Conservation (phyloP, 257 asterid genomes). For the Salvia rosmarinus region DNA sequence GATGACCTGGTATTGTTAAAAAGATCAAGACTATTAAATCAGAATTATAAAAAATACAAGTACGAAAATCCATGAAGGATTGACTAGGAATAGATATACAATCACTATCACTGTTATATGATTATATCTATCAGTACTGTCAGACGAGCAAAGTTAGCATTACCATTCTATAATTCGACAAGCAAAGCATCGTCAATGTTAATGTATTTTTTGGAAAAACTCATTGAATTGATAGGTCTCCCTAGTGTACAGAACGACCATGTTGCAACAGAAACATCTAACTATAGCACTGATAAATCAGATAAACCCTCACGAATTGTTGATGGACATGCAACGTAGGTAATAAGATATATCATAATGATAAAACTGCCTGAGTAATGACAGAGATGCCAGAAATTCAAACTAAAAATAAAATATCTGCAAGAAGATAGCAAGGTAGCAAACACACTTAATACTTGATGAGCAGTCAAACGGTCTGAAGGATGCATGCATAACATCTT, state of each 20-base stretch:
- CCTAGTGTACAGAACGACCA: not conserved
- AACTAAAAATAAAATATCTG: conserved; percentile 17
- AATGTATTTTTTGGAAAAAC: not conserved
- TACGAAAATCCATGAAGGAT: not conserved
- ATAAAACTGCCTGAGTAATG: too few relatives aligned
- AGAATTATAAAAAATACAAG: not conserved
- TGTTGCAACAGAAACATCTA: not conserved
- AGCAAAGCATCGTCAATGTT: not conserved
- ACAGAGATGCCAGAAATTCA: too few relatives aligned
- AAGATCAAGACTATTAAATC: conserved; percentile 9
- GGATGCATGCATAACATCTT: conserved; percentile 75
- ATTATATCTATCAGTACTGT: not conserved
- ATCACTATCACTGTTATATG: conserved; percentile 6
- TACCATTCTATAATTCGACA: not conserved
- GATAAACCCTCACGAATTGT: not conserved
- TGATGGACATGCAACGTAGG: not conserved
- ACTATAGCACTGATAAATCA: conserved; percentile 5
- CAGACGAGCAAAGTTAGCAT: not conserved
- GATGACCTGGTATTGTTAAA: conserved; percentile 57
- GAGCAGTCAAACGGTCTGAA: conserved; percentile 77
- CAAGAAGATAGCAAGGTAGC: not conserved
- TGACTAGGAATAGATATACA: not conserved
- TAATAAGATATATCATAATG: not conserved
- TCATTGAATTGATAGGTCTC: not conserved
- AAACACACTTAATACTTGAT: conserved; percentile 82